Conservation (phyloP, 495 filamentous ascomycete species). For the Penicillium mononematosum region DNA sequence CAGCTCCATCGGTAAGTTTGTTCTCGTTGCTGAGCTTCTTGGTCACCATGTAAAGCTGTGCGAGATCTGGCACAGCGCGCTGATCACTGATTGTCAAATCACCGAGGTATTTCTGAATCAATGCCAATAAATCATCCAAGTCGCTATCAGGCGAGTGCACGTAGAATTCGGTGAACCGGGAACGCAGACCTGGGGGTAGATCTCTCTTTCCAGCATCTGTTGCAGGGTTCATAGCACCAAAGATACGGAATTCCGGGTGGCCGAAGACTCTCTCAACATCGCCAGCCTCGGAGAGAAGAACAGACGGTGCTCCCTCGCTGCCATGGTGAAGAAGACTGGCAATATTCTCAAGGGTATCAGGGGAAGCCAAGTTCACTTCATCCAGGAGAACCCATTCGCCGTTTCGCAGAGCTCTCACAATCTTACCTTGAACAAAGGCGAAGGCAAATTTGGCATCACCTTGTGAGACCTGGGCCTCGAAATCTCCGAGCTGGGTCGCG, state of each 20-base stretch:
- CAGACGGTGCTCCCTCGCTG: slow-evolving; percentile 64
- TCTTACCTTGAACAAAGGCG: slow-evolving; percentile 90
- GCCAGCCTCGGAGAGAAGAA: slow-evolving; percentile 88
- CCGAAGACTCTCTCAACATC: slow-evolving; percentile 83
- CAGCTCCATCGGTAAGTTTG: slow-evolving; percentile 85
- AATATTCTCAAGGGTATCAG: slow-evolving; percentile 92
- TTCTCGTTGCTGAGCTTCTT: slow-evolving; percentile 79
- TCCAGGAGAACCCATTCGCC: slow-evolving; percentile 98
- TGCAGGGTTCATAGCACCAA: slow-evolving; percentile 98
- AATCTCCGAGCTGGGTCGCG: slow-evolving; percentile 67
- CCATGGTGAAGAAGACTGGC: slow-evolving; percentile 76
- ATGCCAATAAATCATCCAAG: slow-evolving; percentile 72
- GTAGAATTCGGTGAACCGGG: slow-evolving; percentile 91
- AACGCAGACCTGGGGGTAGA: slow-evolving; percentile 77
- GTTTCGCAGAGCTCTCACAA: slow-evolving; percentile 87
- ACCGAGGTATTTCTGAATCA: slow-evolving; percentile 84
- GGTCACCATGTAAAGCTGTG: slow-evolving; percentile 79
- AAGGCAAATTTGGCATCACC: slow-evolving; percentile 86
- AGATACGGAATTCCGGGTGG: slow-evolving; percentile 91
- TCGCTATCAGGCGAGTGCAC: slow-evolving; percentile 85
- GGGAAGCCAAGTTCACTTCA: slow-evolving; percentile 93
- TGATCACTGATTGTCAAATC: slow-evolving; percentile 62
- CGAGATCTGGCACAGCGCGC: slow-evolving; percentile 70
- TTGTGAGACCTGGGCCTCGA: slow-evolving; percentile 76
- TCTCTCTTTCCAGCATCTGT: slow-evolving; percentile 96